Evolutionary conservation across 2,329 filamentous ascomycete genomes (phyloP).

Genomic region (Fusarium stilboides): DNA sequence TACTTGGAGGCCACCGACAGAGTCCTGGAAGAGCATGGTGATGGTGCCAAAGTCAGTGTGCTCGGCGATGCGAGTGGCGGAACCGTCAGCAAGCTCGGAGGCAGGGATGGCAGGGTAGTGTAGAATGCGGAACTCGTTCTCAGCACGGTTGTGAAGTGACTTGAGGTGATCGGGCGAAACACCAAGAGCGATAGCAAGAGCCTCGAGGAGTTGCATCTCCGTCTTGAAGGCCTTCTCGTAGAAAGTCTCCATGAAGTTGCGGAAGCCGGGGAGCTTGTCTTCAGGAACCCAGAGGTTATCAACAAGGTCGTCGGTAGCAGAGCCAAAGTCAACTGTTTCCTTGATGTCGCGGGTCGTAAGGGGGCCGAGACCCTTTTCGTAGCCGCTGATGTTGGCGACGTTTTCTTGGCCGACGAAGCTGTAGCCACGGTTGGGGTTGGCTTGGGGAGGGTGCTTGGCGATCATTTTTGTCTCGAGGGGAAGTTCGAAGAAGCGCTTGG

Average conservation of each 20-base stretch:
- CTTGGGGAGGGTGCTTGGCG: constrained; percentile 52
- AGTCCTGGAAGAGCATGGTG: constrained; percentile 53
- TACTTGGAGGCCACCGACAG: constrained; percentile 49
- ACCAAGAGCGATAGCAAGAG: constrained; percentile 81
- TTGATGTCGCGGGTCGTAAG: constrained; percentile 65
- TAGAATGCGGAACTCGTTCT: constrained; percentile 73
- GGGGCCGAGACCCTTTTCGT: constrained; percentile 63
- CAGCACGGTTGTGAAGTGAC: constrained; percentile 66
- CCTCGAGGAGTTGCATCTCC: constrained; percentile 81
- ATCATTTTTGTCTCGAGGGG: constrained; percentile 53
- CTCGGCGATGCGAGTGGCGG: constrained; percentile 50
- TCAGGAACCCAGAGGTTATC: constrained; percentile 52
- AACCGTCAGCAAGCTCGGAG: constrained; percentile 49
- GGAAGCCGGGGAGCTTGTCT: constrained; percentile 44
- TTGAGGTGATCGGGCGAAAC: constrained; percentile 80
- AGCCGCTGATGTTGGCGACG: constrained; percentile 54
- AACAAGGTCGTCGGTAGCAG: constrained; percentile 50
- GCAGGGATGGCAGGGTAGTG: constrained; percentile 63
- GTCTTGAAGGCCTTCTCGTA: constrained; percentile 78
- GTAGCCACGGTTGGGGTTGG: constrained; percentile 57
- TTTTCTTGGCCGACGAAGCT: constrained; percentile 56
- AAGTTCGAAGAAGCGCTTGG: constrained; percentile 52
- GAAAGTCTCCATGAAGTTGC: constrained; percentile 66
- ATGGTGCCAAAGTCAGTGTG: constrained; percentile 55
- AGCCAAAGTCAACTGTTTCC: constrained; percentile 59